phyloP scores from a whole-genome alignment of 2,329 filamentous ascomycete species.

The Paecilomyces fulvus region DNA sequence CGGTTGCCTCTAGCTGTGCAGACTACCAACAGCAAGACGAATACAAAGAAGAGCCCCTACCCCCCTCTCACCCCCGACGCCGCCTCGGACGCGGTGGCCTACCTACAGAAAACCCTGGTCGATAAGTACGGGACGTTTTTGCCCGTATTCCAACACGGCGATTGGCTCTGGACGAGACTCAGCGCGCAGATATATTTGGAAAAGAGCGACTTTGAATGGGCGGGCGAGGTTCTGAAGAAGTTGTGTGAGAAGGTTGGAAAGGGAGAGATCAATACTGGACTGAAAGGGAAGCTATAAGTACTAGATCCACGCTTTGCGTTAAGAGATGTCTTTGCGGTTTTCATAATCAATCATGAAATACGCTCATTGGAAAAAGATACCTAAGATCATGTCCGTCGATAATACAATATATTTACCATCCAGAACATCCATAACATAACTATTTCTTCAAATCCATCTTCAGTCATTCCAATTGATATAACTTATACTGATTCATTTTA shows the following conservation, averaged over 20 bases:
- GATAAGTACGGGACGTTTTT: slow-evolving; percentile 64
- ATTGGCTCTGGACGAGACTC: slow-evolving; percentile 60
- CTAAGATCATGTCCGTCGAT: no score
- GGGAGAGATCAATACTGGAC: slow-evolving; percentile 25
- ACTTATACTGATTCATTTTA: no score
- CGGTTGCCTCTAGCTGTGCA: slow-evolving; percentile 54
- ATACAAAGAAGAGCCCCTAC: slow-evolving; percentile 5
- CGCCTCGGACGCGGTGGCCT: slow-evolving; percentile 41
- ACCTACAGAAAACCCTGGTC: slow-evolving; percentile 49
- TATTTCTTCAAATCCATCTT: no score
- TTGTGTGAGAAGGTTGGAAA: slow-evolving; percentile 46
- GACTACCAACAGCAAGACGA: slow-evolving; percentile 14
- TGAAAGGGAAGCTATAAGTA: not conserved
- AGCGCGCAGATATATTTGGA: slow-evolving; percentile 83
- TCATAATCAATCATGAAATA: no score
- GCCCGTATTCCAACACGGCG: slow-evolving; percentile 52
- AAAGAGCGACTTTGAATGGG: slow-evolving; percentile 66
- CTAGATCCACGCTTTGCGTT: not conserved
- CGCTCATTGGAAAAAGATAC: no score
- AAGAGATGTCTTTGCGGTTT: no score
- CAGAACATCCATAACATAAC: no score
- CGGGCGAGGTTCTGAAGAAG: slow-evolving; percentile 50
- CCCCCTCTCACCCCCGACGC: slow-evolving; percentile 32
- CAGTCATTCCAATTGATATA: no score
- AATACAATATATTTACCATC: no score